These are phyloP conservation scores for Ananas comosus DNA, from an alignment of 176 grass and related monocot species.

Conservation along the genomic window DNA sequence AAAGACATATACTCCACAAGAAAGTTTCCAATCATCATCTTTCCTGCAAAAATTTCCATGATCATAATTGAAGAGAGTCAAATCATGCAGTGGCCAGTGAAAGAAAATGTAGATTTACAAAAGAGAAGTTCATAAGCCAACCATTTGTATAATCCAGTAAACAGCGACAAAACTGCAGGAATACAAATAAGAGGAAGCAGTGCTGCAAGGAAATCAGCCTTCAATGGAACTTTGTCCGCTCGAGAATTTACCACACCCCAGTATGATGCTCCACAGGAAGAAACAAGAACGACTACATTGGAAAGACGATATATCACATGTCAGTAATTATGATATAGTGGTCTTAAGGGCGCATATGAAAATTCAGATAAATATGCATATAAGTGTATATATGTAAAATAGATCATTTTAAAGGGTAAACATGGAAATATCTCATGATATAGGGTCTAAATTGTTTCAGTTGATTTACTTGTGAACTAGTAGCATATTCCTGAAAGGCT, in stretches of 20 bases:
- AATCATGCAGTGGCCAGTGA: not conserved
- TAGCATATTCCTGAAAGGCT: conserved; percentile 1
- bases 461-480: not conserved
- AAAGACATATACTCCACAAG: conserved; percentile 80
- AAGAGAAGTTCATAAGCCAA: conserved; percentile 16
- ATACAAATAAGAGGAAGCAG: conserved; percentile 90
- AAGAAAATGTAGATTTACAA: conserved; percentile 18
- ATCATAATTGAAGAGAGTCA: conserved; percentile 15
- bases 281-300: conserved; percentile 71
- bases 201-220: conserved; percentile 90
- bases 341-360: too few species aligned
- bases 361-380: too few species aligned
- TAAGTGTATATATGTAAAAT: too few species aligned
- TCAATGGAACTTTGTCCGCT: conserved; percentile 64
- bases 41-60: conserved; percentile 61
- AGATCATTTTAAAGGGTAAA: too few species aligned
- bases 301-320: conserved; percentile 21
- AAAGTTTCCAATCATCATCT: conserved; percentile 98
- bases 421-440: too few species aligned
- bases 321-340: conserved; percentile 5
- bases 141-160: conserved; percentile 93
- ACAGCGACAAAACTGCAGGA: conserved; percentile 82
- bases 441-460: not conserved
- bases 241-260: conserved; percentile 94
- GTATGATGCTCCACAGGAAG: conserved; percentile 75